Conservation (phyloP, 371 early-diverging fungal genomes). For the Mortierella sp. region DNA sequence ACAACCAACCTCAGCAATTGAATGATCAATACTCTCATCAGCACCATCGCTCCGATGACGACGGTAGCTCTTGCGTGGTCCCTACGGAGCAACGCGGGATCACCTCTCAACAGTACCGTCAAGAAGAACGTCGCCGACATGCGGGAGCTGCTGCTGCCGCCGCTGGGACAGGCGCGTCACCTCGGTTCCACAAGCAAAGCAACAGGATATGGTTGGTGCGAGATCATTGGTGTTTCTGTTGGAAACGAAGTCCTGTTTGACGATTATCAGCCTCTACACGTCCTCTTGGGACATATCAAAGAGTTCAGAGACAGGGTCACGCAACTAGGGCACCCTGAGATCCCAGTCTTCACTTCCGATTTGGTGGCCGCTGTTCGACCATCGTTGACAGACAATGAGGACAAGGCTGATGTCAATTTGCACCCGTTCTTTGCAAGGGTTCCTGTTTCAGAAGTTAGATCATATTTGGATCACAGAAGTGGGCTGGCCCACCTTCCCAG, state of each 20-base stretch:
- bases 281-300: constrained; percentile 50
- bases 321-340: constrained; percentile 51
- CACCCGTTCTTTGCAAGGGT: constrained; percentile 77
- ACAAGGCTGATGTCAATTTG: constrained; percentile 67
- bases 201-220: constrained; percentile 50
- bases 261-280: constrained; percentile 53
- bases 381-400: constrained; percentile 62
- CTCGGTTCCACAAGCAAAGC: constrained; percentile 37
- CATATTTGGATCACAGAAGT: constrained; percentile 70
- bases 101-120: constrained; percentile 35
- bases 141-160: constrained; percentile 33
- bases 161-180: constrained; percentile 29
- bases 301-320: constrained; percentile 57
- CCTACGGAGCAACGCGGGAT: constrained; percentile 15
- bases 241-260: constrained; percentile 70
- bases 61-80: constrained; percentile 1
- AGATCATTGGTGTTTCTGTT: constrained; percentile 59
- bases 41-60: background rate
- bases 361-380: constrained; percentile 58
- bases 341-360: constrained; percentile 71
- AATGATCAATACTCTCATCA: background rate
- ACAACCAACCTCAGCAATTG: background rate
- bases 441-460: constrained; percentile 59
- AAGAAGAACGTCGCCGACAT: constrained; percentile 37
- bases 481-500: constrained; percentile 70